Conservation (phyloP, 148 eudicot genomes). For the Nepenthes mirabilis region DNA sequence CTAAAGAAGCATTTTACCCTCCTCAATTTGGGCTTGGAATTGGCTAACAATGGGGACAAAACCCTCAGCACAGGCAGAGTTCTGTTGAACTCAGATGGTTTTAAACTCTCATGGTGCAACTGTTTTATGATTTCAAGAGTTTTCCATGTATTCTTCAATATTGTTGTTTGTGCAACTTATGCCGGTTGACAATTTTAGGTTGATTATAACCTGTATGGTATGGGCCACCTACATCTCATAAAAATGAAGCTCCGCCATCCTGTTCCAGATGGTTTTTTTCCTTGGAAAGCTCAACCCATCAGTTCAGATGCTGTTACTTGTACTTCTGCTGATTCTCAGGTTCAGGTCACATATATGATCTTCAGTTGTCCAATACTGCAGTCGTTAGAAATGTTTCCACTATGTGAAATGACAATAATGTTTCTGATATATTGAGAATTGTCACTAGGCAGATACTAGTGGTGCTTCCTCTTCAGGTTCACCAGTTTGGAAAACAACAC, state of each 20-base stretch:
- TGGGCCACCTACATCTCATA: constrained; percentile 86
- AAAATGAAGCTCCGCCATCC: constrained; percentile 78
- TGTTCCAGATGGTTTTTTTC: constrained; percentile 33
- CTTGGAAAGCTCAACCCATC: constrained; percentile 8
- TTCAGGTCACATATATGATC: constrained; percentile 36
- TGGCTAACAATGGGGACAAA: no score
- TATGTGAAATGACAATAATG: not conserved
- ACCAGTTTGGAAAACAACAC: constrained; percentile 56
- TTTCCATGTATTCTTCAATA: not conserved
- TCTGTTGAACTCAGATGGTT: no score
- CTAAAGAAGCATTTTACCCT: no score
- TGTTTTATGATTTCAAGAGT: not conserved
- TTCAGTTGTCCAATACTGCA: not conserved
- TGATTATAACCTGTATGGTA: constrained; percentile 84
- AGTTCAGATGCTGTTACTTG: constrained; percentile 9
- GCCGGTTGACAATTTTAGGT: constrained; percentile 25
- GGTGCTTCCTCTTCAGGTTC: constrained; percentile 15
- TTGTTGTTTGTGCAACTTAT: not conserved
- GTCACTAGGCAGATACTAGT: constrained; percentile 51
- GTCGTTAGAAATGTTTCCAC: not conserved
- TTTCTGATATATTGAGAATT: constrained; percentile 3
- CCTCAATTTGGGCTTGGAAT: no score
- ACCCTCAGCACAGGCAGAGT: no score
- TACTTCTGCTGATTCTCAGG: constrained; percentile 41
- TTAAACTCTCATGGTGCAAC: no score